Evolutionary conservation across 192 early-diverging fungal genomes (phyloP), one percentile per base, ranked within the genome.

Genomic region (Geranomyces michiganensis): DNA sequence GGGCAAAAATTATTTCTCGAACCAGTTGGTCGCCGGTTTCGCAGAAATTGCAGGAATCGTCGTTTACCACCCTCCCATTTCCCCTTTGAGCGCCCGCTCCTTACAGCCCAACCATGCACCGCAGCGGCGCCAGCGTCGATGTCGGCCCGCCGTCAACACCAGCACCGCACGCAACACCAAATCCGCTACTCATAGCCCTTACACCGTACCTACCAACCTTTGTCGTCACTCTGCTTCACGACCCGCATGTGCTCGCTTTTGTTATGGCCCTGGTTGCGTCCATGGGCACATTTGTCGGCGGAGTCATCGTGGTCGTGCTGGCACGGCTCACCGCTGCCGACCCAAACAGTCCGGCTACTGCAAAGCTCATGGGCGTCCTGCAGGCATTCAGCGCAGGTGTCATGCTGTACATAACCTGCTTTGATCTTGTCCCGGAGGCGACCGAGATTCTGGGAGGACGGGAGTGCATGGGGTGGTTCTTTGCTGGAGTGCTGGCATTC

Each of bases 371-470:
- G 66, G 84, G 82, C 14, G 69, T 81, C 1, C 61, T 86, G 32
- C 79, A 86, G 68, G 71, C 77, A 3, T 72, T 81, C 56, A 76
- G 77, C 32, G 77, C 67, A 14, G 81, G 81, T 17, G 79, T 83
- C 14, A 83, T 83, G 81, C 29, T 86, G 26, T 82, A 84, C 62
- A 86, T 86, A 49, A 86, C 84, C 22, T 86, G 76, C 64, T 82
- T 86, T 62, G 81, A 86, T 56, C 64, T 86, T 14, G 49, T 86
- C 17, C 80, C 84, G 4, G 84, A 84, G 45, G 70, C 78, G 47
- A 64, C 75, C 17, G 84, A 76, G 62, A 46, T 63, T 17, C 56
- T 86, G 7, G 79, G 80, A 32, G 56, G 33, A 19, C 49, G 71
- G 45, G 74, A 81, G 65, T 72, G 77, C 22, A 81, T 86, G 76